phyloP scores from a whole-genome alignment of 106 monocot species.

The Iris macrosiphon region DNA sequence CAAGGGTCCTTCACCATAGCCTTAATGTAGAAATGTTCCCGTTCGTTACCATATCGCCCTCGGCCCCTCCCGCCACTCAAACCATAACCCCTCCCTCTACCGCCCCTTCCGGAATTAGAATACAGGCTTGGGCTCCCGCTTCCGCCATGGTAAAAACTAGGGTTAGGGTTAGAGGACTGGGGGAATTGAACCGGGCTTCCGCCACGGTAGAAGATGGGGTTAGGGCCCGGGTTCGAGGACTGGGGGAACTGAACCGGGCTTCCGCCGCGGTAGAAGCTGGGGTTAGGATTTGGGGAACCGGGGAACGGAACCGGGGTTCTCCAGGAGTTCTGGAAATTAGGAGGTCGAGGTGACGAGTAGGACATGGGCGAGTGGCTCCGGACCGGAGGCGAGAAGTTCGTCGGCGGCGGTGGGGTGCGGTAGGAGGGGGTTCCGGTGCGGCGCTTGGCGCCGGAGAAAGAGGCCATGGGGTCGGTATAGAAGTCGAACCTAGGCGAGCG shows the following conservation, averaged over 20 bases:
- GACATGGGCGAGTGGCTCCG: neutral
- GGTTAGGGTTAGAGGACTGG: neutral
- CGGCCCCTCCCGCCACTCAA: conserved; percentile 22
- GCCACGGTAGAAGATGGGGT: conserved; percentile 1
- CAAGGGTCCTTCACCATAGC: conserved; percentile 52
- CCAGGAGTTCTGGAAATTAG: conserved; percentile 11
- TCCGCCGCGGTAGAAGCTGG: neutral
- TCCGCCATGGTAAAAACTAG: conserved; percentile 5
- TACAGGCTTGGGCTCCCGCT: conserved; percentile 20
- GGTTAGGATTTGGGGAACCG: neutral
- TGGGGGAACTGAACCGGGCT: neutral
- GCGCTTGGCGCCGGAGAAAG: conserved; percentile 27
- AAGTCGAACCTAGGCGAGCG: conserved; percentile 36
- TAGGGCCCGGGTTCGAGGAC: neutral
- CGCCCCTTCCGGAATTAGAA: conserved; percentile 17
- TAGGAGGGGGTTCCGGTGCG: neutral
- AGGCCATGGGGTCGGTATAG: conserved; percentile 40
- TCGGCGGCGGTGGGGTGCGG: neutral
- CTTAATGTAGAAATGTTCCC: conserved; percentile 13
- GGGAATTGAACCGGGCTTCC: conserved; percentile 1
- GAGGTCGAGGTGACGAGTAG: neutral
- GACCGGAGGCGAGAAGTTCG: conserved; percentile 4
- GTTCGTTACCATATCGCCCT: neutral
- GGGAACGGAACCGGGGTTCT: conserved; percentile 18
- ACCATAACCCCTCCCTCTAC: conserved; percentile 5